Evolutionary conservation across 306 rosid species (phyloP), one percentile per base, ranked within the genome.

Genomic region (Fragaria ananassa): DNA sequence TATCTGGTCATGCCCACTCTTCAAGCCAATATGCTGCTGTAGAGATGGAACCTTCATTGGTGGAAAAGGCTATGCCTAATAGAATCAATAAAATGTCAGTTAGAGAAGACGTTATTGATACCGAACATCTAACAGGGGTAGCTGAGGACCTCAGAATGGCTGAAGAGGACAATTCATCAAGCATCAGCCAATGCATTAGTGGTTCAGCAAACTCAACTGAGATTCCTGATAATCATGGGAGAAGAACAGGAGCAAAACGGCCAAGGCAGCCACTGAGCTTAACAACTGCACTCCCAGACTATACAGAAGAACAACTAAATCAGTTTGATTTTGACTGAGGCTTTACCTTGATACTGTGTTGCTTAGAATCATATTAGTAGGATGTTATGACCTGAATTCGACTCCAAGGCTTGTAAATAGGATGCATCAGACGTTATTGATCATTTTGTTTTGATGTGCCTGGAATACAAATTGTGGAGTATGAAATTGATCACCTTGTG

Each of bases 251-350:
- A 46, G 64, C 61, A 46, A 81, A 79, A 76, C 74, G 50, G 25
- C 74, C 63, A 74, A 42, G 19, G 53, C 79, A 79, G 71, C 60
- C 74, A 39, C 67, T 18, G 68, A 82, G 80, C 81, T 63, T 78
- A 37, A 76, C 17, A 67, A 53, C 79, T 56, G 77, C 87, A 27
- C 75, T 86, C 68, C 95, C 90, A 1, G 84, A 84, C 53, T 92
- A 96, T 94, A 95, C 98, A 39, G 96, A 92, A 51, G 98, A 95
- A 79, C 92, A 94, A 83, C 87, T 92, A 74, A 90, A 95, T 77
- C 92, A 89, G 67, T 84, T 85, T 31, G 89, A 77, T 14, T 87
- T 87, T 74, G 93, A 90, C 76, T 91, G 87, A 91, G 77, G 67
- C 56, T 54, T n/a, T n/a, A 9, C 29, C 23, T 8, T n/a, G 11